Evolutionary conservation across 1,284 basidiomycete species (phyloP).

Genomic region (Rhodotorula sp.): DNA sequence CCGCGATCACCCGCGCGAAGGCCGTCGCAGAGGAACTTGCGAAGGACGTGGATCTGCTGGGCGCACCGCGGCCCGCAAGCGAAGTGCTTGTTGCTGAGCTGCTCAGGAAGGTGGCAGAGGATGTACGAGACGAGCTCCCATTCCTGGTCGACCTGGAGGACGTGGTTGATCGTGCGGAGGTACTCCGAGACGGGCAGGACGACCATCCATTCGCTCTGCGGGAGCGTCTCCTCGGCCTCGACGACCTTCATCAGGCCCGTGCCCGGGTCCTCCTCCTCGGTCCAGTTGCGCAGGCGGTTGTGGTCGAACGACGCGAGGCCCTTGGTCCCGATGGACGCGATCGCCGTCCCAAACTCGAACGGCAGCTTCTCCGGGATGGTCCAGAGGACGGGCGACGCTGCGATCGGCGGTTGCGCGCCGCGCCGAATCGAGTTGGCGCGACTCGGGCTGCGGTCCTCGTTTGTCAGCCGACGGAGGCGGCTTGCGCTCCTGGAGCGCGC

Average conservation of each 20-base stretch:
- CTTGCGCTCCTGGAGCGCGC: constrained; percentile 36
- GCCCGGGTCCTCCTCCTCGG: constrained; percentile 56
- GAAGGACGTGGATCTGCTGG: constrained; percentile 64
- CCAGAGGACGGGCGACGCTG: constrained; percentile 62
- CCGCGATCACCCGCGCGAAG: constrained; percentile 64
- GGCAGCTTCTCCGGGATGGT: constrained; percentile 70
- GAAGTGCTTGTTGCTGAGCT: constrained; percentile 93
- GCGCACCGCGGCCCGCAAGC: constrained; percentile 87
- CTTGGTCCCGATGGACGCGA: constrained; percentile 56
- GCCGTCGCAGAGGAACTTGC: constrained; percentile 69
- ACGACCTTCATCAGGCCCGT: constrained; percentile 52
- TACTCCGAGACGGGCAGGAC: constrained; percentile 81
- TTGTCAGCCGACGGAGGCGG: constrained; percentile 23
- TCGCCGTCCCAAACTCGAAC: constrained; percentile 63
- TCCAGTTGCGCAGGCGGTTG: constrained; percentile 46
- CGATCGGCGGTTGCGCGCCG: neutral
- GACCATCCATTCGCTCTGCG: constrained; percentile 52
- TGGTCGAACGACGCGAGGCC: constrained; percentile 50
- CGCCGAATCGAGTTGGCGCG: constrained; percentile 26
- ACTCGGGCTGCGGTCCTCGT: constrained; percentile 38
- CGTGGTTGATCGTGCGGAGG: constrained; percentile 64
- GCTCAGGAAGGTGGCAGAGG: constrained; percentile 84
- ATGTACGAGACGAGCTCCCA: constrained; percentile 96
- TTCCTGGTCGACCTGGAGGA: constrained; percentile 75
- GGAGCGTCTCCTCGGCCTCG: constrained; percentile 56